Evolutionary conservation across 192 early-diverging fungal species (phyloP), one percentile per base, ranked within the genome.

Genomic region (Backusella westeae): DNA sequence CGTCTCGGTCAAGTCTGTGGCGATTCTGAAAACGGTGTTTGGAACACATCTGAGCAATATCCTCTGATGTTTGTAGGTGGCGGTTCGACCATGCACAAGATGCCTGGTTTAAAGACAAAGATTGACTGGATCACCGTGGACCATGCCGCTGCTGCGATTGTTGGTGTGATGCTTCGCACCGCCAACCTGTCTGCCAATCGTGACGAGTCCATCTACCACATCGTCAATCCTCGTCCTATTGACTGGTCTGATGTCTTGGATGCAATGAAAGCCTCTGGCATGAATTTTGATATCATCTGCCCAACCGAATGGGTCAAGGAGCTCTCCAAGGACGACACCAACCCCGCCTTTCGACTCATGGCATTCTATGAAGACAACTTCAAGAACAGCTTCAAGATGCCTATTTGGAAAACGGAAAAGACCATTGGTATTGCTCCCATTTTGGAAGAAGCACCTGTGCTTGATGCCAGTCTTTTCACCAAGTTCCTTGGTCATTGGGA

Each of bases 1-100:
- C 79, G 82, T 34, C 36, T 83, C 9, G 82, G 82, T 26, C 82
- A 83, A 21, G 69, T 80, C 39, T 69, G 67, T 42, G 82, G 78
- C 14, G 78, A 83, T 29, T 66, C 72, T 38, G 21, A 35, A 4
- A 46, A 70, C 19, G 82, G 82, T 4, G 67, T 78, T 23, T 83
- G 82, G 82, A 83, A 80, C 23, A 34, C 32, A 8, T 56, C 29
- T 10, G 81, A 82, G 34, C 70, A 72, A 10, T 76, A 66, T 19
- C 73, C 79, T 1, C n/a, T 80, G 4, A 73, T 76, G 65, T 46
- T 80, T 10, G 59, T 75, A 0, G 74, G 79, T 36, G 79, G 79
- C 53, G 74, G 69, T 0, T 19, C 34, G 4, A 15, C 21, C 17
- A 80, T 80, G 79, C 34, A 80, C 2, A 80, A 82, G 71, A 76